Evolutionary conservation across 306 rosid genomes (phyloP), one percentile per base, ranked within the genome.

Genomic region (Trifolium fragiferum): DNA sequence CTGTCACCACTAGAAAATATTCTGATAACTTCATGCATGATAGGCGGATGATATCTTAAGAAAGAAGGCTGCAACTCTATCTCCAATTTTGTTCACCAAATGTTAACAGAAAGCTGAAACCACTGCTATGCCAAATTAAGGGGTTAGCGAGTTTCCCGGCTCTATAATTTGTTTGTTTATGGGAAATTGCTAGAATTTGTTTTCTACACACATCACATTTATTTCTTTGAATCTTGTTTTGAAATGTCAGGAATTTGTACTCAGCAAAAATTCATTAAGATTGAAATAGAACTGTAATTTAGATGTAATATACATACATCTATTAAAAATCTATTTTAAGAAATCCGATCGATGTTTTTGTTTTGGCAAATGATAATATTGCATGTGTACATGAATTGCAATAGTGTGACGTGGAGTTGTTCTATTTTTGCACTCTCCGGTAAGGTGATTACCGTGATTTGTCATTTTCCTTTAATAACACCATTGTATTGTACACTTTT

Each of bases 1-100:
- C 78, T 91, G 95, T 47, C 91, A 94, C 69, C 86, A 74, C 54
- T 61, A 70, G 41, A 81, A 18, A 71, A 41, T 66, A 47, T 69
- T 64, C 67, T 38, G n/a, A 49, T 47, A 49, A 51, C 71, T 10
- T 2, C 71, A 14, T 55, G 66, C 65, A 32, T 59, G 70, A 49
- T 10, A 43, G 51, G 51, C 19, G 10, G 69, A 40, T 27, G 49
- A 14, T 69, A 23, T 46, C 43, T 66, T 66, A 5, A 11, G 57
- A 33, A 33, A 21, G 47, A 61, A 43, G 60, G 74, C 20, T n/a
- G 47, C 32, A 55, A 68, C 60, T 33, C 30, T 11, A 19, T 50
- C 18, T 5, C 40, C 82, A 61, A 63, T 76, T 53, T 60, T 70
- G 72, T 54, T 8, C 20, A 68, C 27, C 57, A 7, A 14, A 35